Conservation (phyloP, 2,329 filamentous ascomycete species). For the Ceratocystis colombiana region DNA sequence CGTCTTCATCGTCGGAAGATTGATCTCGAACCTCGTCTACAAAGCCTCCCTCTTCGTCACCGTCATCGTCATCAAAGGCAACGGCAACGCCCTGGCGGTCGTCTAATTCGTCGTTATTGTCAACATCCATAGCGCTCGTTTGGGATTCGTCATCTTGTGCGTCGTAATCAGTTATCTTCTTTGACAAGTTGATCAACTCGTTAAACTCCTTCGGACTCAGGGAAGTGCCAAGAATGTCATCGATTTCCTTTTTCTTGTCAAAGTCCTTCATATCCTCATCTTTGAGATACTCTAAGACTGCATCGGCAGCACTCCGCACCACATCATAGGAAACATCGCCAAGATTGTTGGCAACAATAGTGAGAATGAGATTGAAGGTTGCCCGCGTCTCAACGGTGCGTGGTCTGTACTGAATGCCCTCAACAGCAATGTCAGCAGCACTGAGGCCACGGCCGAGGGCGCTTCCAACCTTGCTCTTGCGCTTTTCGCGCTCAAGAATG, state of each 20-base stretch:
- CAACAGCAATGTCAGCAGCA: conserved; percentile 74
- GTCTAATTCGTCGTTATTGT: conserved; percentile 70
- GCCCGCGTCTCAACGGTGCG: conserved; percentile 83
- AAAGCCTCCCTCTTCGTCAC: conserved; percentile 68
- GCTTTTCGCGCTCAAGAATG: conserved; percentile 71
- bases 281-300: conserved; percentile 81
- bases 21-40: conserved; percentile 83
- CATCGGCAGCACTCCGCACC: conserved; percentile 87
- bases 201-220: conserved; percentile 90
- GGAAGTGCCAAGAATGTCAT: conserved; percentile 77
- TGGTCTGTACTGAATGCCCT: conserved; percentile 84
- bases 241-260: conserved; percentile 95
- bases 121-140: conserved; percentile 31
- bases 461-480: conserved; percentile 69
- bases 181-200: conserved; percentile 87
- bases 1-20: conserved; percentile 70
- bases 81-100: conserved; percentile 95
- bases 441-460: conserved; percentile 62
- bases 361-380: conserved; percentile 89
- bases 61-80: conserved; percentile 85
- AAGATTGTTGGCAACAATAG: conserved; percentile 75
- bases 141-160: conserved; percentile 69
- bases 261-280: conserved; percentile 94
- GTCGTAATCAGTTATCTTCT: conserved; percentile 98
- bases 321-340: conserved; percentile 90